Evolutionary conservation across 176 grass and related monocot species (phyloP).

Genomic region (Cymbopogon citratus): DNA sequence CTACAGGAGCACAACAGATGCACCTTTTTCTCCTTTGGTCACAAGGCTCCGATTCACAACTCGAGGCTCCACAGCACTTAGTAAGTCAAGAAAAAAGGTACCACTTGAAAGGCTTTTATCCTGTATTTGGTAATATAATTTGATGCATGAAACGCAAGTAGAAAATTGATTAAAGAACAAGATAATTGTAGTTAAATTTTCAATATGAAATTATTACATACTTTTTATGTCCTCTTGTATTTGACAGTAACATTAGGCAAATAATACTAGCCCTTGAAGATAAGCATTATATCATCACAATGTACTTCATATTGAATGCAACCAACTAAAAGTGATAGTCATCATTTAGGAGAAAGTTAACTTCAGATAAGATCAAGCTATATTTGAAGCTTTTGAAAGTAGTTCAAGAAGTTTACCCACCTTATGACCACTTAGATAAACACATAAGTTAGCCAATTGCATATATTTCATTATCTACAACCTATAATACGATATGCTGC

Average conservation of each 20-base stretch:
- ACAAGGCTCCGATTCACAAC: constrained; percentile 96
- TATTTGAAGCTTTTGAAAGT: not conserved
- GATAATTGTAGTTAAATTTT: not conserved
- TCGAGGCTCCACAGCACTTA: constrained; percentile 73
- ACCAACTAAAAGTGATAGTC: not conserved
- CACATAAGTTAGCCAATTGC: not conserved
- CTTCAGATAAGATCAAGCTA: not conserved
- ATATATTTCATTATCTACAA: constrained; percentile 7
- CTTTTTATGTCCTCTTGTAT: not conserved
- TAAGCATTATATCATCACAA: not conserved
- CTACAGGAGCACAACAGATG: not conserved
- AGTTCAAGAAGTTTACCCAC: not conserved
- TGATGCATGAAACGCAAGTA: not conserved
- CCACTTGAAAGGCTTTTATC: constrained; percentile 95
- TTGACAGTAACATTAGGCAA: not conserved
- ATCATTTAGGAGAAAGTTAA: not conserved
- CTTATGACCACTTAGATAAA: not conserved
- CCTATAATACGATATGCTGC: not conserved
- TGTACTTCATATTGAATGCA: not conserved
- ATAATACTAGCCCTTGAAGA: not conserved
- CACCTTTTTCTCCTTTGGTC: constrained; percentile 87
- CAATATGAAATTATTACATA: not conserved
- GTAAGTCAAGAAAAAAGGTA: constrained; percentile 84
- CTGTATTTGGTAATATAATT: constrained; percentile 38
- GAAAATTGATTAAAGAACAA: not conserved